phyloP scores from a whole-genome alignment of 2,329 filamentous ascomycete species.

The Rutstroemia sp. region DNA sequence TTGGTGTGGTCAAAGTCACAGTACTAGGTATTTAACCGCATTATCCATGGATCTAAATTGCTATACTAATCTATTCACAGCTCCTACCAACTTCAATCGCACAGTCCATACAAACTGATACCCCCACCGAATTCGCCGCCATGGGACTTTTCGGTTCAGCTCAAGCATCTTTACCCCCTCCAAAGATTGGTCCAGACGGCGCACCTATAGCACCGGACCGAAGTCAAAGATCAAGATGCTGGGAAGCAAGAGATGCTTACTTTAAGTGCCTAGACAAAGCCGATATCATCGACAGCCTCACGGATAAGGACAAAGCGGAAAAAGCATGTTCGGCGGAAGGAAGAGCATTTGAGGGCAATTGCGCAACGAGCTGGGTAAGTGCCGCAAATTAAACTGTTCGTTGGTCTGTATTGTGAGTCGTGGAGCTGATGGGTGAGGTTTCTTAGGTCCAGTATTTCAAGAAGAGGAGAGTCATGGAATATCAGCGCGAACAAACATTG shows the following conservation, averaged over 20 bases:
- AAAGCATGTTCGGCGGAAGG: constrained; percentile 54
- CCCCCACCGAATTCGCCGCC: neutral
- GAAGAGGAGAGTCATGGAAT: constrained; percentile 87
- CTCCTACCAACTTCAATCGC: neutral
- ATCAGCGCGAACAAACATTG: constrained; percentile 74
- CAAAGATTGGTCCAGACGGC: constrained; percentile 44
- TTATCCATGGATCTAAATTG: no score
- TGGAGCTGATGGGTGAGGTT: constrained; percentile 11
- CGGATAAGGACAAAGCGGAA: constrained; percentile 44
- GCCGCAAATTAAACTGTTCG: neutral
- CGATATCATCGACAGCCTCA: constrained; percentile 70
- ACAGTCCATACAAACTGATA: neutral
- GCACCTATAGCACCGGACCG: constrained; percentile 77
- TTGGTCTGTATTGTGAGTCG: neutral
- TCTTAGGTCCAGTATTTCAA: constrained; percentile 91
- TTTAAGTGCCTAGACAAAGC: constrained; percentile 80
- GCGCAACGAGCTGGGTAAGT: constrained; percentile 83
- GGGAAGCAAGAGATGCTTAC: constrained; percentile 81
- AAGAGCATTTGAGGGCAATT: constrained; percentile 71
- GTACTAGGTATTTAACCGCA: no score
- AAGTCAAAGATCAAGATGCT: constrained; percentile 74
- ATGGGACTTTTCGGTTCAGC: constrained; percentile 45
- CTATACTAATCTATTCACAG: neutral
- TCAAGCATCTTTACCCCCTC: constrained; percentile 30
- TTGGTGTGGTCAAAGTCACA: no score